phyloP scores from a whole-genome alignment of 2,329 filamentous ascomycete genomes.

The Trichoderma simmonsii region DNA sequence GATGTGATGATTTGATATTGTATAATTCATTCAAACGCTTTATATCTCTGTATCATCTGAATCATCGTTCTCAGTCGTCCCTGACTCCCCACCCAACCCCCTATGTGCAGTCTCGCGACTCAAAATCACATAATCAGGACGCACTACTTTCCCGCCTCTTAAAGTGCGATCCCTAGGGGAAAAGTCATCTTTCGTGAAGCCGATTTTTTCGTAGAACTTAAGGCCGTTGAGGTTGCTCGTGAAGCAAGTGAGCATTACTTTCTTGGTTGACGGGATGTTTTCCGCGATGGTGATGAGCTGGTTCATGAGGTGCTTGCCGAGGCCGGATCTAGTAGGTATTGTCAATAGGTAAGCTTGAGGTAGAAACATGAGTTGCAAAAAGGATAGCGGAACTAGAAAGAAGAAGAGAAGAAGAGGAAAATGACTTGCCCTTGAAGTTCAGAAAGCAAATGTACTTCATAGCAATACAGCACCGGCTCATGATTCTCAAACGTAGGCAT shows the following conservation, averaged over 20 bases:
- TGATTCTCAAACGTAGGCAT: slow-evolving; percentile 69
- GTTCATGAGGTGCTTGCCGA: slow-evolving; percentile 59
- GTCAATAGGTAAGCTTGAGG: neutral
- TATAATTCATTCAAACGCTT: neutral
- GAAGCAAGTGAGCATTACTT: slow-evolving; percentile 75
- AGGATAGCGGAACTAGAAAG: neutral
- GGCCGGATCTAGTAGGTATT: slow-evolving; percentile 51
- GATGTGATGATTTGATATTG: neutral
- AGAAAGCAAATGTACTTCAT: slow-evolving; percentile 68
- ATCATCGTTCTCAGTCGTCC: neutral
- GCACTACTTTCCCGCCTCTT: slow-evolving; percentile 51
- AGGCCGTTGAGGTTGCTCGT: slow-evolving; percentile 55
- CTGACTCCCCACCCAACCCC: neutral
- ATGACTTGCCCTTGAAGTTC: slow-evolving; percentile 51
- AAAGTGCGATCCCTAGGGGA: slow-evolving; percentile 54
- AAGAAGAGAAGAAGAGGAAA: neutral
- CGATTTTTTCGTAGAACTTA: slow-evolving; percentile 59
- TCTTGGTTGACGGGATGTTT: slow-evolving; percentile 53
- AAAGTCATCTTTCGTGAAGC: slow-evolving; percentile 53
- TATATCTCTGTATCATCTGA: neutral
- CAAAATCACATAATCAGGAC: slow-evolving; percentile 59
- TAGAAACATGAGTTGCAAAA: neutral
- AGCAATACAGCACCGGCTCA: slow-evolving; percentile 69
- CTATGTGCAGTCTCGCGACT: slow-evolving; percentile 45
- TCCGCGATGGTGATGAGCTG: slow-evolving; percentile 52